phyloP scores from a whole-genome alignment of 1,284 basidiomycete species.

The Naganishia albida region DNA sequence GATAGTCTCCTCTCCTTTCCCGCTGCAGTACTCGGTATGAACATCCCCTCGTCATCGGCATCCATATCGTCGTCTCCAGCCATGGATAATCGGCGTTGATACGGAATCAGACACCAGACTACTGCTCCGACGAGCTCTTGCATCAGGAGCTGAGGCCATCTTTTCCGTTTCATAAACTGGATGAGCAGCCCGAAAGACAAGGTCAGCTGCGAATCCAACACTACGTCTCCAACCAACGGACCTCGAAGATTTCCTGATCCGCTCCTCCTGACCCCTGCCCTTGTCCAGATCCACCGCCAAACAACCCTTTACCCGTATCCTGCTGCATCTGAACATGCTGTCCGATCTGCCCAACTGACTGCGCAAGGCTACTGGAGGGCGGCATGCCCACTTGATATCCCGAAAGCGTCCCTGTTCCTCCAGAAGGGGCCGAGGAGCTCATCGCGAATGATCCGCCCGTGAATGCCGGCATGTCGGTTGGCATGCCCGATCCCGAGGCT shows the following conservation, averaged over 20 bases:
- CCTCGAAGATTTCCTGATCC: conserved; percentile 32
- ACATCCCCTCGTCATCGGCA: conserved; percentile 6
- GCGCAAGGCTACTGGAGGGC: not conserved
- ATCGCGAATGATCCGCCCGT: conserved; percentile 2
- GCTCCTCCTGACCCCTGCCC: conserved; percentile 9
- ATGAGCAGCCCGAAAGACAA: not conserved
- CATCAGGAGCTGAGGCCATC: conserved; percentile 51
- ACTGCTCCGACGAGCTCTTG: conserved; percentile 49
- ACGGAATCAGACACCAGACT: conserved; percentile 49
- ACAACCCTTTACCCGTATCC: not conserved
- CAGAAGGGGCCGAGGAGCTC: conserved; percentile 1
- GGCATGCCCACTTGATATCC: conserved; percentile 21
- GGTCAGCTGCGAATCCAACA: not conserved
- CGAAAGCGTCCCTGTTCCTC: conserved; percentile 3
- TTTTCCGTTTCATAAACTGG: conserved; percentile 51
- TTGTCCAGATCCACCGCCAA: not conserved
- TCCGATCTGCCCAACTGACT: conserved; percentile 13
- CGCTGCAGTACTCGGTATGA: not conserved
- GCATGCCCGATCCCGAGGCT: conserved; percentile 8
- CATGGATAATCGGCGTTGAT: conserved; percentile 14
- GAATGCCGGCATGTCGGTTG: conserved; percentile 17
- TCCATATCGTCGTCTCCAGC: conserved; percentile 23
- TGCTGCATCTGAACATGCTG: conserved; percentile 12
- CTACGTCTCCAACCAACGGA: not conserved
- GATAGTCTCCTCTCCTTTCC: conserved; percentile 17